These are phyloP conservation scores for Leccinum subgranulosum DNA, from an alignment of 768 basidiomycete species.

Conservation along the genomic window DNA sequence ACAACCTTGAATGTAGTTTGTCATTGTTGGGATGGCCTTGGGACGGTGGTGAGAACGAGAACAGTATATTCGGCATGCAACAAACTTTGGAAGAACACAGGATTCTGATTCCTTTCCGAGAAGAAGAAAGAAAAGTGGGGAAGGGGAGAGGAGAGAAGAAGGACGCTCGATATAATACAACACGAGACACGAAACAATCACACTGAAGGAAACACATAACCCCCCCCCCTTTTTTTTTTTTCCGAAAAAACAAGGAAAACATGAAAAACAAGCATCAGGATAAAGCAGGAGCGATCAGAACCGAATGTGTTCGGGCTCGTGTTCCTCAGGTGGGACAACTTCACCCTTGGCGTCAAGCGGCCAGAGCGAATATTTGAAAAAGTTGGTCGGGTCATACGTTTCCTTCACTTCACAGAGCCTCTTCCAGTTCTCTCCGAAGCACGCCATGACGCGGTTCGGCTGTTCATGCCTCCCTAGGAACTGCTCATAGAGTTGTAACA, in stretches of 20 bases:
- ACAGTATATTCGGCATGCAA: not conserved
- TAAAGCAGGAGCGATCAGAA: conserved; percentile 10
- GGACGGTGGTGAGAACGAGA: not conserved
- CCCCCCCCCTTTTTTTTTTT: too few relatives aligned
- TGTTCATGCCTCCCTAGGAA: conserved; percentile 74
- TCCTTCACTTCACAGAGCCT: conserved; percentile 70
- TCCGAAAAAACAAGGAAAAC: not conserved
- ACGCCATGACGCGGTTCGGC: conserved; percentile 57
- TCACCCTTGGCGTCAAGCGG: conserved; percentile 61
- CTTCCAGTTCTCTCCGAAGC: conserved; percentile 73
- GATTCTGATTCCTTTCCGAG: not conserved
- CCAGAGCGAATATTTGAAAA: conserved; percentile 83
- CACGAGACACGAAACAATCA: not conserved
- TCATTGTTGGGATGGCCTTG: too few relatives aligned
- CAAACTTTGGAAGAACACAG: not conserved
- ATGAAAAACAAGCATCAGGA: too few relatives aligned
- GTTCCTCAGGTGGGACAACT: conserved; percentile 50
- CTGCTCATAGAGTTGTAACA: conserved; percentile 37
- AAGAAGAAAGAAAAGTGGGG: not conserved
- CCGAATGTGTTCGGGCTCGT: conserved; percentile 49
- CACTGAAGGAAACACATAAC: not conserved
- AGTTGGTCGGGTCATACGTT: conserved; percentile 68
- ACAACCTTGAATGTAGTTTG: too few relatives aligned
- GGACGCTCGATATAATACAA: not conserved
- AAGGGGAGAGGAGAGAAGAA: too few relatives aligned